Evolutionary conservation across 306 rosid species (phyloP).

Genomic region (Vachellia pachyceras): DNA sequence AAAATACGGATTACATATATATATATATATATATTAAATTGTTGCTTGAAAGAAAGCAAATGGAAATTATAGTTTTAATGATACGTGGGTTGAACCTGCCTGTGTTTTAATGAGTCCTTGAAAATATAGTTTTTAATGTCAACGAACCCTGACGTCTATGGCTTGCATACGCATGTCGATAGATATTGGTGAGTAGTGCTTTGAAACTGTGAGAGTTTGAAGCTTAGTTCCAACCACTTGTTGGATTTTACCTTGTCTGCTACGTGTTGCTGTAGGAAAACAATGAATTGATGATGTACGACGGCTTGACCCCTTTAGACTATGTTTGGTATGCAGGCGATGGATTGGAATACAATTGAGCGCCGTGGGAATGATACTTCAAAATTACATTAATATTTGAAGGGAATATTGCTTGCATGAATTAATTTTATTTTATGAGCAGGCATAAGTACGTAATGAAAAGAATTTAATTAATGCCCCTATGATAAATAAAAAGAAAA

Average conservation of each 20-base stretch:
- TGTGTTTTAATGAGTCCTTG: not conserved
- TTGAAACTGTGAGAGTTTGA: not conserved
- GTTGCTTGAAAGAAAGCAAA: not conserved
- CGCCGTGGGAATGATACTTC: too few species aligned
- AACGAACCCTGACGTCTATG: not conserved
- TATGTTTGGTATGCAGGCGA: not conserved
- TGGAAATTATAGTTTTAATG: not conserved
- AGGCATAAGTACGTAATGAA: too few species aligned
- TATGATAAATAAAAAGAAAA: too few species aligned
- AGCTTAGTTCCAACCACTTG: not conserved
- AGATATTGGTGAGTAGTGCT: not conserved
- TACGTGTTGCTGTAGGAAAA: not conserved
- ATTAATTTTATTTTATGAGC: too few species aligned
- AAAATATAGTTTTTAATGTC: too few species aligned
- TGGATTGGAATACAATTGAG: too few species aligned
- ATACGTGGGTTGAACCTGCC: not conserved
- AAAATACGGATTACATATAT: not conserved
- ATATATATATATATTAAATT: not conserved
- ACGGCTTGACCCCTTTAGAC: not conserved
- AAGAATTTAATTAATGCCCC: too few species aligned
- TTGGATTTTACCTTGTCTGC: not conserved
- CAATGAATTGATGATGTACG: not conserved
- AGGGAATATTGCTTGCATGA: too few species aligned
- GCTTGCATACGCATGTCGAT: not conserved
- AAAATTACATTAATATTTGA: too few species aligned